Percentiles rank a stretch among this genome's conserved stretches.
Conservation (phyloP, 768 basidiomycete species). For the Pleurotus giganteus region DNA sequence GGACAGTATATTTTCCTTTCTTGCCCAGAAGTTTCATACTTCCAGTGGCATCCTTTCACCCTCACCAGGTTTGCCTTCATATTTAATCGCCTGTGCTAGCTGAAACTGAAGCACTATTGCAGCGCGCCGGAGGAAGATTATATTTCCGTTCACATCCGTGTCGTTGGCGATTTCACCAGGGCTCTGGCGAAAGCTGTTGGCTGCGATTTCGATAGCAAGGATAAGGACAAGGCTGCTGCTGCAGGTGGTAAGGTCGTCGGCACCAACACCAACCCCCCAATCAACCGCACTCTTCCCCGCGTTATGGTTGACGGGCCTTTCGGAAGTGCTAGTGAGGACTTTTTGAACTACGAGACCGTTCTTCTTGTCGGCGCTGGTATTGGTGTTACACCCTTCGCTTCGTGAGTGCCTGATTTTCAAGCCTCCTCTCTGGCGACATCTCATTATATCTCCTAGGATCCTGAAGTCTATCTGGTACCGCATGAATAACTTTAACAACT, state of each 20-base stretch:
- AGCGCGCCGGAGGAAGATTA: slow-evolving; percentile 96
- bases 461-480: slow-evolving; percentile 95
- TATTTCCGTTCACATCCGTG: slow-evolving; percentile 89
- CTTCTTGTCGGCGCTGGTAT: slow-evolving; percentile 93
- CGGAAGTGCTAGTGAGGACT: slow-evolving; percentile 90
- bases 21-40: slow-evolving; percentile 91
- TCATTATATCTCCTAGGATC: slow-evolving; percentile 45
- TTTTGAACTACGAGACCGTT: slow-evolving; percentile 85
- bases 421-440: background rate
- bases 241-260: slow-evolving; percentile 62
- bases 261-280: slow-evolving; percentile 50
- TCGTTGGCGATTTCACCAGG: slow-evolving; percentile 89
- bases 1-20: slow-evolving; percentile 93
- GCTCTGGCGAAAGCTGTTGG: slow-evolving; percentile 81
- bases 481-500: slow-evolving; percentile 81
- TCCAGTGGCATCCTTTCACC: slow-evolving; percentile 98
- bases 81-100: slow-evolving; percentile 5
- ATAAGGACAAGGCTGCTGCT: slow-evolving; percentile 42
- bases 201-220: slow-evolving; percentile 70
- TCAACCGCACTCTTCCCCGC: slow-evolving; percentile 79
- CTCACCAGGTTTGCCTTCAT: slow-evolving; percentile 62
- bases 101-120: background rate
- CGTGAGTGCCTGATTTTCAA: slow-evolving; percentile 47
- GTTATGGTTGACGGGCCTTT: slow-evolving; percentile 98
- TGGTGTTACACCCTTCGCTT: slow-evolving; percentile 95